These are phyloP conservation scores for Botrytis porri DNA, from an alignment of 2,329 filamentous ascomycete species.

Conservation along the genomic window DNA sequence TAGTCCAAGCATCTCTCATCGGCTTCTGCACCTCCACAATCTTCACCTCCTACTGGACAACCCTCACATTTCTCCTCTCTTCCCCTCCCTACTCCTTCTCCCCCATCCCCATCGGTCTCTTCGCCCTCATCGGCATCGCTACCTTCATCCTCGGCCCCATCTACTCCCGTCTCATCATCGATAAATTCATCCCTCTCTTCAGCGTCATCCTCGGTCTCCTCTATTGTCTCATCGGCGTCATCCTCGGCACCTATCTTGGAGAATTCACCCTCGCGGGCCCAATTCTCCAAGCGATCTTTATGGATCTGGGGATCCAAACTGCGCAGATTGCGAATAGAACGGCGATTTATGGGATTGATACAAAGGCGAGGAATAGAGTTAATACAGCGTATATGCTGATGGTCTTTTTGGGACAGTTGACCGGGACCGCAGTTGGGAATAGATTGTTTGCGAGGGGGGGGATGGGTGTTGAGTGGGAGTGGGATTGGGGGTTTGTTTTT, in stretches of 20 bases:
- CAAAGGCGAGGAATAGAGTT: constrained; percentile 68
- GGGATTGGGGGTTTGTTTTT: constrained; percentile 46
- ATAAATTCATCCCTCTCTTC: constrained; percentile 65
- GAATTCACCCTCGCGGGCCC: constrained; percentile 66
- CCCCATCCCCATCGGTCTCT: constrained; percentile 69
- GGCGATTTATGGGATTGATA: constrained; percentile 68
- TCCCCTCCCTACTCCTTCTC: constrained; percentile 66
- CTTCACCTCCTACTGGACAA: constrained; percentile 71
- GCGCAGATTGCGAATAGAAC: constrained; percentile 71
- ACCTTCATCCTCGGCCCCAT: constrained; percentile 66
- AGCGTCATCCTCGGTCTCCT: constrained; percentile 61
- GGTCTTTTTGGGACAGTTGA: constrained; percentile 75
- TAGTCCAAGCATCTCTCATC: constrained; percentile 68
- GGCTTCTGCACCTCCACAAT: constrained; percentile 59
- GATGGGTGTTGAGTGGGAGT: constrained; percentile 56
- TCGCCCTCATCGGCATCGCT: constrained; percentile 72
- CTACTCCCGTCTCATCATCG: constrained; percentile 68
- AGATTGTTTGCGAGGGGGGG: constrained; percentile 52
- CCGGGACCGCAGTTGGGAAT: constrained; percentile 61
- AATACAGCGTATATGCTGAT: constrained; percentile 82
- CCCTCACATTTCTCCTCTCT: constrained; percentile 74
- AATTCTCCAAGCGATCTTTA: constrained; percentile 65
- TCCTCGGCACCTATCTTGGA: constrained; percentile 68
- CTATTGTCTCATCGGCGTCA: constrained; percentile 58
- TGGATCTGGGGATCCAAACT: constrained; percentile 71